phyloP scores from a whole-genome alignment of 768 basidiomycete species.

The Boletus subparvulus region DNA sequence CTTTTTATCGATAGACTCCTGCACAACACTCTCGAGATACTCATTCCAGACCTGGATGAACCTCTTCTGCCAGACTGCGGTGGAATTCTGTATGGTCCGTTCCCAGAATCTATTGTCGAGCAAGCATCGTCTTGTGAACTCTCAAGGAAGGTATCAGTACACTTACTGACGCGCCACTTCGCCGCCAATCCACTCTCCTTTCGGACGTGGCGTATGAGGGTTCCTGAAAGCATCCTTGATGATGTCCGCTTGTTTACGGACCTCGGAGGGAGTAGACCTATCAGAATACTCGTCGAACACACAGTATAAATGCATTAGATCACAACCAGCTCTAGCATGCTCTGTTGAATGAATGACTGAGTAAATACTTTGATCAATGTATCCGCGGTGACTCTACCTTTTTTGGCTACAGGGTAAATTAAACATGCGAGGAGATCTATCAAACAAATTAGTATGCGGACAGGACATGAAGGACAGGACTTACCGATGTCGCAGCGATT shows the following conservation, averaged over 20 bases:
- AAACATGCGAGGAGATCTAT: conserved; percentile 11
- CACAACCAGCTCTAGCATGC: conserved; percentile 39
- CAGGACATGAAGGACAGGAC: background rate
- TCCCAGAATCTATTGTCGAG: conserved; percentile 16
- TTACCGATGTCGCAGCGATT: conserved; percentile 11
- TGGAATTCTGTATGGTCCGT: conserved; percentile 4
- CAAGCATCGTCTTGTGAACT: background rate
- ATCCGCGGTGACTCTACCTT: background rate
- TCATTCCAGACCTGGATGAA: conserved; percentile 39
- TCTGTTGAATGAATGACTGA: conserved; percentile 2
- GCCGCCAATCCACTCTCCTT: conserved; percentile 19
- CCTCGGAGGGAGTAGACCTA: conserved; percentile 31
- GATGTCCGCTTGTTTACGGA: conserved; percentile 23
- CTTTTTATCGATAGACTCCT: conserved; percentile 43
- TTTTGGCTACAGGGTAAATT: conserved; percentile 3
- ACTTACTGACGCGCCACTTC: conserved; percentile 22
- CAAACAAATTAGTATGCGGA: background rate
- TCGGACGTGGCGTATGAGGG: conserved; percentile 6
- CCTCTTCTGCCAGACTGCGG: conserved; percentile 16
- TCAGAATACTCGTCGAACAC: conserved; percentile 54
- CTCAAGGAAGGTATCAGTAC: no score
- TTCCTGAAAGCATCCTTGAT: conserved; percentile 24
- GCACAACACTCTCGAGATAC: conserved; percentile 40
- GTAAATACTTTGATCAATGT: background rate
- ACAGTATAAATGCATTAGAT: conserved; percentile 53